Evolutionary conservation across 2,329 filamentous ascomycete genomes (phyloP).

Genomic region (Allantophomopsis lycopodina): DNA sequence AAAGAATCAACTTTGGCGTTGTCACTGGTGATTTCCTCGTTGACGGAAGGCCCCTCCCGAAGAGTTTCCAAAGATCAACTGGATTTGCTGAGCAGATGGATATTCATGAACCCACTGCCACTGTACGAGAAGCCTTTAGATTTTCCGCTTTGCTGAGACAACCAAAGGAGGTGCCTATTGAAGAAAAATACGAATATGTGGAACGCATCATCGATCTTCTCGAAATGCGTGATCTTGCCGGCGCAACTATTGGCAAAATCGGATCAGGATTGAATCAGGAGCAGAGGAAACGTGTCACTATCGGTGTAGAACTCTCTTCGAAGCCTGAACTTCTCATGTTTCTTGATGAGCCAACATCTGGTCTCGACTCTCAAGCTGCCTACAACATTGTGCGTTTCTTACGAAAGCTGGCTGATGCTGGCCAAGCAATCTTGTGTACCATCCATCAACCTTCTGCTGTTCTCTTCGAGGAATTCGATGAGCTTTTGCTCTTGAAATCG

Average conservation of each 20-base stretch:
- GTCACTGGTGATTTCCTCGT: constrained; percentile 72
- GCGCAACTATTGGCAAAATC: constrained; percentile 80
- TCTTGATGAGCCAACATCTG: constrained; percentile 89
- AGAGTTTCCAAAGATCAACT: constrained; percentile 81
- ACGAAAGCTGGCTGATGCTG: constrained; percentile 77
- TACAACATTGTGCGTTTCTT: constrained; percentile 85
- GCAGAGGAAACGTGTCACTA: constrained; percentile 67
- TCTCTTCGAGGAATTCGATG: constrained; percentile 83
- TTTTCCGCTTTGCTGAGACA: constrained; percentile 82
- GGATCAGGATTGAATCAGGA: constrained; percentile 72
- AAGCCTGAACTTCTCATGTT: constrained; percentile 85
- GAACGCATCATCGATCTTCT: constrained; percentile 83
- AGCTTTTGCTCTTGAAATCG: constrained; percentile 62
- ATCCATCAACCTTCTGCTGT: constrained; percentile 96
- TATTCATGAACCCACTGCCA: constrained; percentile 71
- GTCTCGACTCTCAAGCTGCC: constrained; percentile 84
- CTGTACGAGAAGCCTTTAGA: constrained; percentile 74
- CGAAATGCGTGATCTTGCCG: constrained; percentile 82
- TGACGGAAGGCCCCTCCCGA: constrained; percentile 52
- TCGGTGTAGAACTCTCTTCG: constrained; percentile 85
- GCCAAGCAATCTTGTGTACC: constrained; percentile 90
- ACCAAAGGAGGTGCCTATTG: constrained; percentile 54
- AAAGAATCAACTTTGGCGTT: constrained; percentile 77
- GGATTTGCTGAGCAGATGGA: constrained; percentile 56
- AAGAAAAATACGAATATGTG: constrained; percentile 78